Evolutionary conservation across 2,329 filamentous ascomycete genomes (phyloP), one percentile per base, ranked within the genome.

Genomic region (Parastagonospora nodorum): DNA sequence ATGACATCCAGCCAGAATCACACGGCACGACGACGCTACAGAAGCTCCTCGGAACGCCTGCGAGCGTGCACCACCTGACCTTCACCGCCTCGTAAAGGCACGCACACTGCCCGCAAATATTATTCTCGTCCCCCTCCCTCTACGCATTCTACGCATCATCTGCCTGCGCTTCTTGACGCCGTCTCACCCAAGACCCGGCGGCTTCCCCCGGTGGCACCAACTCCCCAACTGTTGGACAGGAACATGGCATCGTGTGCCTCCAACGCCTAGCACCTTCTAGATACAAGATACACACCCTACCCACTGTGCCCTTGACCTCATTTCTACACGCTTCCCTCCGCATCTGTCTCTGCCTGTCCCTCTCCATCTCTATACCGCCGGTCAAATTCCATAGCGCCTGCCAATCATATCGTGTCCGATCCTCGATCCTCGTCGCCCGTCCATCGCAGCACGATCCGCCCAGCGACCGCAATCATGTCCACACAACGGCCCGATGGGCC

Each of bases 381-480:
- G 31, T 43, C 10, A 40, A 28, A 12, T 5, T 15, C 24, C 40
- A 15, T 24, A 30, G 42, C 19, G 37, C 41, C 56, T 58, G 49
- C 58, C 58, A 59, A 61, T 63, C 60, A 56, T 39, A 48, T 11
- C 30, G 15, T 19, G 33, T 32, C 28, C 38, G 43, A 38, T 42
- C 50, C 57, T 58, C 38, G 28, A 40, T 60, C 53, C 56, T 52
- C 56, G 51, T 60, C 45, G 53, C 50, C 50, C 47, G 51, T 53
- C 53, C 51, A 43, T 48, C 46, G 40, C 38, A 50, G 48, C 45
- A 53, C 46, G 44, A 45, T 49, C 43, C 36, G 33, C 46, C 24
- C 53, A 48, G 50, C 55, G 27, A 55, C 60, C 37, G 48, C 53
- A 48, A 50, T 1, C 52, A 61, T 61, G 58, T 54, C 60, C 36